Percentiles rank a stretch among this genome's conserved stretches.
phyloP scores from a whole-genome alignment of 345 rosid species.

The Citrus sp. region DNA sequence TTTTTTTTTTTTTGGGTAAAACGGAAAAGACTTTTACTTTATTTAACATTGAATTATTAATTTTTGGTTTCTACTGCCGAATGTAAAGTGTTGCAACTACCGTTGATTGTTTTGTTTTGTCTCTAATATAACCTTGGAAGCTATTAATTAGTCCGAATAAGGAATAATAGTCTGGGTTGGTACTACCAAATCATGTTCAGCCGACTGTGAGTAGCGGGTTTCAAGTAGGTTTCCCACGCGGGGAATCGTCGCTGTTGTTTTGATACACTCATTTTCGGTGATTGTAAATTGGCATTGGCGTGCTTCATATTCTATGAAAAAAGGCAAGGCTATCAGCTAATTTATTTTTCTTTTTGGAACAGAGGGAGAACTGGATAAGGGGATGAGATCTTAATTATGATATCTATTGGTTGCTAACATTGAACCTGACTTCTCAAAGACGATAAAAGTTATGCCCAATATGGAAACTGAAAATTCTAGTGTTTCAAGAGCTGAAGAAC shows the following conservation, averaged over 20 bases:
- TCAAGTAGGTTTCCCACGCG: too few relatives aligned
- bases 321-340: not conserved
- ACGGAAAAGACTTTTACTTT: not conserved
- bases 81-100: not conserved
- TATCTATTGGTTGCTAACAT: conserved; percentile 1
- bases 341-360: not conserved
- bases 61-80: not conserved
- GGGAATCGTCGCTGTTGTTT: not conserved
- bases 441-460: conserved; percentile 16
- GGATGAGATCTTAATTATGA: not conserved
- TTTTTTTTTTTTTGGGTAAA: not conserved
- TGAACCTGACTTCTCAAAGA: not conserved
- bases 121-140: too few relatives aligned
- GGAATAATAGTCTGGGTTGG: too few relatives aligned
- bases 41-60: not conserved
- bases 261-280: not conserved
- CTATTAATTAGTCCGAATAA: too few relatives aligned
- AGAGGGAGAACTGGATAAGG: not conserved
- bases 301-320: not conserved
- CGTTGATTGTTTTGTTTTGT: too few relatives aligned
- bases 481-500: conserved; percentile 43
- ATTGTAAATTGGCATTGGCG: not conserved
- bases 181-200: too few relatives aligned
- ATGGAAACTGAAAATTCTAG: conserved; percentile 42
- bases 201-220: too few relatives aligned